Conservation (phyloP, 2,329 filamentous ascomycete species). For the Pestalotiopsis sp. region DNA sequence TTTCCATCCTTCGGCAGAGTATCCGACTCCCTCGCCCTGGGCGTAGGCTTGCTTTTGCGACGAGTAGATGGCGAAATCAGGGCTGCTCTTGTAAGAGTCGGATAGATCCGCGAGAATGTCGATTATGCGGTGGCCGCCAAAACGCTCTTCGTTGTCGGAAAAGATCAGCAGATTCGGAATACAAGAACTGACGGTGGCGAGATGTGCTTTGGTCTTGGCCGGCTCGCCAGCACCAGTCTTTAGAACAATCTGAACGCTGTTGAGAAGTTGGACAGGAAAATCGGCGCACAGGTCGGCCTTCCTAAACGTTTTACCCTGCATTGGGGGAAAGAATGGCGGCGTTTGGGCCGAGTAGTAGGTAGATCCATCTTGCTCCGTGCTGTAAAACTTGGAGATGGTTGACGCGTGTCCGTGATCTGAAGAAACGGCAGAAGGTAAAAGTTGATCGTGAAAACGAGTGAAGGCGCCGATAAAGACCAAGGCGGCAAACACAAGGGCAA, state of each 20-base stretch:
- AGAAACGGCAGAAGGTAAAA: neutral
- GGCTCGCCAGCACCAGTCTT: conserved; percentile 62
- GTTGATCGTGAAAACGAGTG: neutral
- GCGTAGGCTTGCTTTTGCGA: conserved; percentile 31
- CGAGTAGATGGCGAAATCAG: conserved; percentile 53
- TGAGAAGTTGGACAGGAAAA: conserved; percentile 37
- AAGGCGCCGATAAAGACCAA: neutral
- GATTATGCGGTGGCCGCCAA: conserved; percentile 51
- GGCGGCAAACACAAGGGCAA: neutral
- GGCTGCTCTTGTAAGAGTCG: conserved; percentile 29
- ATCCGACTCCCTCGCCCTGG: conserved; percentile 18
- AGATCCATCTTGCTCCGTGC: neutral
- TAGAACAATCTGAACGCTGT: conserved; percentile 59
- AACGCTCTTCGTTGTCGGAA: conserved; percentile 57
- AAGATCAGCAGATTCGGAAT: conserved; percentile 58
- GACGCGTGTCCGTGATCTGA: neutral
- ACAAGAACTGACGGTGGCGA: conserved; percentile 56
- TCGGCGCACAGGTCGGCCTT: neutral
- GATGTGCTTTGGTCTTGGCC: conserved; percentile 56
- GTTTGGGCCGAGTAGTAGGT: neutral
- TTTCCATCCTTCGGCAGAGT: conserved; percentile 50
- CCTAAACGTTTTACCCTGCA: neutral
- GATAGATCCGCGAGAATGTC: conserved; percentile 47
- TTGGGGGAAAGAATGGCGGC: neutral
- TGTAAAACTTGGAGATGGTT: neutral